These are phyloP conservation scores for Camelina neglecta DNA, from an alignment of 345 rosid species.

Conservation along the genomic window DNA sequence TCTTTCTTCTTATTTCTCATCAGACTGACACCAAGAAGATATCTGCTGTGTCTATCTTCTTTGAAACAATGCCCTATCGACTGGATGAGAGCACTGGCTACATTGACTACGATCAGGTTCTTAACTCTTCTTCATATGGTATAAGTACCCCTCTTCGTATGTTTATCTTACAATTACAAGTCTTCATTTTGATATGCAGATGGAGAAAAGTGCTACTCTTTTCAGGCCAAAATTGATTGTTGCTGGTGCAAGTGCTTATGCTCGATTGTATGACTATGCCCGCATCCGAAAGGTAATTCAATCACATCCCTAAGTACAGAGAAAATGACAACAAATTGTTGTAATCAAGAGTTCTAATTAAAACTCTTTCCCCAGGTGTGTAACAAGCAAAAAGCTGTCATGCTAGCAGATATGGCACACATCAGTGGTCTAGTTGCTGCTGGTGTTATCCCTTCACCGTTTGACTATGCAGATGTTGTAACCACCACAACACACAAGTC, in stretches of 20 bases:
- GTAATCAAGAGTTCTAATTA: slow-evolving; percentile 25
- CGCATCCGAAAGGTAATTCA: slow-evolving; percentile 82
- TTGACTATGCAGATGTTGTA: slow-evolving; percentile 95
- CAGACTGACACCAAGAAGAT: slow-evolving; percentile 99
- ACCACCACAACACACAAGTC: slow-evolving; percentile 99
- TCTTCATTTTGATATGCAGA: slow-evolving; percentile 48
- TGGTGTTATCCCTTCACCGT: slow-evolving; percentile 97
- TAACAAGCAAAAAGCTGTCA: slow-evolving; percentile 90
- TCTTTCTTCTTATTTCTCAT: slow-evolving; percentile 30
- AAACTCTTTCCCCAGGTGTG: slow-evolving; percentile 64
- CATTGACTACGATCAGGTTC: slow-evolving; percentile 97
- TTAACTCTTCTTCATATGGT: neutral
- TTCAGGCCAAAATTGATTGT: slow-evolving; percentile 96
- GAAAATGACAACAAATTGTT: neutral
- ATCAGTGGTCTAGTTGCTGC: slow-evolving; percentile 98
- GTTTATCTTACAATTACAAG: neutral
- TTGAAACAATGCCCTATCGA: slow-evolving; percentile 98
- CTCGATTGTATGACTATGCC: slow-evolving; percentile 89
- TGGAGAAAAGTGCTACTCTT: slow-evolving; percentile 95
- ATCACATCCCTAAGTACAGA: neutral
- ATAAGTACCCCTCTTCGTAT: neutral
- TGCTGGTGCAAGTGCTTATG: slow-evolving; percentile 99
- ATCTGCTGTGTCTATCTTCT: slow-evolving; percentile 97
- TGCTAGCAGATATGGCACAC: slow-evolving; percentile 99
- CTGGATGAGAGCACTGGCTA: slow-evolving; percentile 94